Evolutionary conservation across 352 stramenopile species (phyloP).

Genomic region (Pythium diclinum): DNA sequence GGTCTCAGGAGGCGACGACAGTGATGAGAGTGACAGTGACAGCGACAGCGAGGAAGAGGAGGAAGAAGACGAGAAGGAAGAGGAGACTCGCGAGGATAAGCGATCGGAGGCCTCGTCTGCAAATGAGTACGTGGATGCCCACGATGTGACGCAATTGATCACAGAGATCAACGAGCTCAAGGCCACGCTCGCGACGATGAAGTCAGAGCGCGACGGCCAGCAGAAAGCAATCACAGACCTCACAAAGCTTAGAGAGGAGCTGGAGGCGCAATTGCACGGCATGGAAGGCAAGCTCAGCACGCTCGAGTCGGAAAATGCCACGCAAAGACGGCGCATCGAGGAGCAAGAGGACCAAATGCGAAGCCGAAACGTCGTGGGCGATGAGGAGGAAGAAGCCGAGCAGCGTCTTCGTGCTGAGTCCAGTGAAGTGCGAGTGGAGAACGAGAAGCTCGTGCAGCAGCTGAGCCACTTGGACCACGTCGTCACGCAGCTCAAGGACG

Average conservation of each 20-base stretch:
- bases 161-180: constrained; percentile 55
- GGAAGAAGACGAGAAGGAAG: neutral
- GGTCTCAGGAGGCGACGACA: constrained; percentile 23
- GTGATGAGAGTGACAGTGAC: constrained; percentile 12
- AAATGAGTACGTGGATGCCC: constrained; percentile 56
- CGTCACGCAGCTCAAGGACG: constrained; percentile 27
- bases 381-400: constrained; percentile 22
- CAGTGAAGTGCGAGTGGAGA: constrained; percentile 27
- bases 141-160: constrained; percentile 47
- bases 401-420: constrained; percentile 18
- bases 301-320: constrained; percentile 22
- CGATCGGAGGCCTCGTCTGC: constrained; percentile 47
- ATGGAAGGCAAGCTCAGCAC: constrained; percentile 20
- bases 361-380: constrained; percentile 17
- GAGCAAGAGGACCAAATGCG: constrained; percentile 19
- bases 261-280: constrained; percentile 2
- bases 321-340: constrained; percentile 11
- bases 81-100: constrained; percentile 17
- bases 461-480: constrained; percentile 30
- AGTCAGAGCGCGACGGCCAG: constrained; percentile 20
- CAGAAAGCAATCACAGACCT: constrained; percentile 12
- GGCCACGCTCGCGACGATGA: constrained; percentile 25
- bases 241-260: constrained; percentile 24
- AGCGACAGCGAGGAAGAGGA: constrained; percentile 29
- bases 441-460: constrained; percentile 28